Conservation (phyloP, 768 basidiomycete species). For the Lactarius hatsudake region DNA sequence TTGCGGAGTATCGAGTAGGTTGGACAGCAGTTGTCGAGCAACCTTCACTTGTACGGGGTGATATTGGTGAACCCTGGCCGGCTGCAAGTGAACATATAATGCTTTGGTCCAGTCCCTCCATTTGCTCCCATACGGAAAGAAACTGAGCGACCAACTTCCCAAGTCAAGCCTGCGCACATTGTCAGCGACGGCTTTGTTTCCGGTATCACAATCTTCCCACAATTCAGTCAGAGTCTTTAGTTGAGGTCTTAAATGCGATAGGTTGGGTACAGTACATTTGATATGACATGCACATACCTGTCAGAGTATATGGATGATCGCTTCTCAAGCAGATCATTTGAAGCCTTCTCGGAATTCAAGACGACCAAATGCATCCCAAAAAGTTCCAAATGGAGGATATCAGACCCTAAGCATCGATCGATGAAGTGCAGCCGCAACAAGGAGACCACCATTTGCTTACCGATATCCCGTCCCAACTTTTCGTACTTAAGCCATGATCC, state of each 20-base stretch:
- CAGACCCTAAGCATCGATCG: constrained; percentile 25
- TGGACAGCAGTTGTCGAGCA: constrained; percentile 35
- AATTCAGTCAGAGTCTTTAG: constrained; percentile 31
- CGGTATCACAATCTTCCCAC: constrained; percentile 15
- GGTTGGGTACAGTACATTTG: not conserved
- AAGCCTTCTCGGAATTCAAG: constrained; percentile 33
- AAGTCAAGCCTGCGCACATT: constrained; percentile 39
- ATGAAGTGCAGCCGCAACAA: not conserved
- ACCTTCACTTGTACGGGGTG: constrained; percentile 34
- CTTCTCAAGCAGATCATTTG: constrained; percentile 35
- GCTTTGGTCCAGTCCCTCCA: constrained; percentile 43
- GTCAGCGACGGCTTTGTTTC: not conserved
- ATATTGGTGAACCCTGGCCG: constrained; percentile 33
- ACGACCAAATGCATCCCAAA: constrained; percentile 31
- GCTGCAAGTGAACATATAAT: constrained; percentile 43
- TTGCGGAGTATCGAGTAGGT: constrained; percentile 38
- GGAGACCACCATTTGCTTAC: constrained; percentile 7
- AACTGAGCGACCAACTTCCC: constrained; percentile 39
- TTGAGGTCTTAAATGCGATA: constrained; percentile 21
- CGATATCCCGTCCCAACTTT: constrained; percentile 27
- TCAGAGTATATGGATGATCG: constrained; percentile 36
- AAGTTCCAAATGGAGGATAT: constrained; percentile 31
- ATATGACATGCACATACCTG: constrained; percentile 23
- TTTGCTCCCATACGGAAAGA: constrained; percentile 40
- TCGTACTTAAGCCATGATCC: constrained; percentile 23